These are phyloP conservation scores for Plenodomus tracheiphilus DNA, from an alignment of 2,329 filamentous ascomycete species.

Conservation along the genomic window DNA sequence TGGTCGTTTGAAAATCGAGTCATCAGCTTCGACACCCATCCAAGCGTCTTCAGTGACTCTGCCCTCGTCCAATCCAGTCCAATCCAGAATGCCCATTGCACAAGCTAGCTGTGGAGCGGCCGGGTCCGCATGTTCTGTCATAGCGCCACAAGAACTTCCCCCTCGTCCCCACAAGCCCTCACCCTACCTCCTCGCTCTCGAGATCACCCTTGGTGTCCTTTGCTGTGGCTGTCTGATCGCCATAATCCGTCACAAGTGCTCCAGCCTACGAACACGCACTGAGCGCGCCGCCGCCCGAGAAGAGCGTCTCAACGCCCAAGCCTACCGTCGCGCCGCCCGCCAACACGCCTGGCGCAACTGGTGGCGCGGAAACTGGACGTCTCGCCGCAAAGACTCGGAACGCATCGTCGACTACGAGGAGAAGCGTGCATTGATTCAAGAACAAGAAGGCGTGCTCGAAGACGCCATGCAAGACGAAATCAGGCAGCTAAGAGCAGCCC, in stretches of 20 bases:
- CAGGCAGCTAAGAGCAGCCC: conserved; percentile 54
- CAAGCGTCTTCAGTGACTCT: conserved; percentile 12
- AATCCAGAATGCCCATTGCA: neutral
- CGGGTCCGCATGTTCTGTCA: neutral
- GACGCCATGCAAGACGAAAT: conserved; percentile 52
- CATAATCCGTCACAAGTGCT: conserved; percentile 53
- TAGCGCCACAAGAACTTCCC: conserved; percentile 15
- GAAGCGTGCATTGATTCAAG: conserved; percentile 53
- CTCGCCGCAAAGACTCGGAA: conserved; percentile 26
- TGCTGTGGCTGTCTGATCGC: conserved; percentile 51
- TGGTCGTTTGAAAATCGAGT: conserved; percentile 12
- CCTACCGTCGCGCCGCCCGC: conserved; percentile 58
- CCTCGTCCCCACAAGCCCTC: conserved; percentile 27
- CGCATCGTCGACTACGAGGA: conserved; percentile 54
- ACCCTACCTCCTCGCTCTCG: conserved; percentile 46
- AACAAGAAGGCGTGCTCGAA: conserved; percentile 52
- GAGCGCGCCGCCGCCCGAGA: conserved; percentile 59
- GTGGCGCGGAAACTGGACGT: conserved; percentile 48
- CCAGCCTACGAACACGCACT: conserved; percentile 54
- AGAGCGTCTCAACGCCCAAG: conserved; percentile 56
- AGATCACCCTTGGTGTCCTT: conserved; percentile 50
- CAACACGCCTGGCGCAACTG: conserved; percentile 55
- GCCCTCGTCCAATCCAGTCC: neutral
- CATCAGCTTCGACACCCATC: conserved; percentile 16
- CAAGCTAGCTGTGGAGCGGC: neutral